Evolutionary conservation across 2,329 filamentous ascomycete genomes (phyloP), one percentile per base, ranked within the genome.

Genomic region (Nothophoma quercina): DNA sequence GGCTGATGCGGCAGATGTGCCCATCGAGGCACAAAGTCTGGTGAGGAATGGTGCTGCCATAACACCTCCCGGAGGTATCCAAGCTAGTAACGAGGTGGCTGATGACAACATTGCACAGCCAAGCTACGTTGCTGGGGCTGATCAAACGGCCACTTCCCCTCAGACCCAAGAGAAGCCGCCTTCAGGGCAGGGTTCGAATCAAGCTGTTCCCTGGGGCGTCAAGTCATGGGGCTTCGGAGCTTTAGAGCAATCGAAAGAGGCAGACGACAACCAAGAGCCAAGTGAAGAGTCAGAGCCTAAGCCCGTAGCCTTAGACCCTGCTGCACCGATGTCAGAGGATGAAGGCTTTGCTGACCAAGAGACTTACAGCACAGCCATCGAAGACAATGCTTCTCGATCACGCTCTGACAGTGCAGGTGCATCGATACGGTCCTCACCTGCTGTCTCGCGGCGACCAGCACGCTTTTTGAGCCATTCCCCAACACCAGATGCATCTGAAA

Each of bases 391-490:
- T 8, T 21, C 38, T 4, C 48, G 49, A 25, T 60, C 65, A 15
- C 47, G 43, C 19, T 62, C 62, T 8, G 30, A 23, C 13, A 62
- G 61, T 36, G 43, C 51, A 10, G 55, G 34, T 16, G 34, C 33
- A 6, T 68, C 65, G 7, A 53, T 36, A 33, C 49, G 61, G 19
- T 66, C 65, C 12, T 68, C 64, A 10, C 64, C 64, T 22, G 60
- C 58, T 8, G 48, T 57, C 4, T 45, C 49, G 7, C 61, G 60
- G 21, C 48, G 36, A 33, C 63, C 65, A 47, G 65, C 65, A 9
- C 60, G 60, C 13, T 65, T 52, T 22, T 36, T 68, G 12, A 68
- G 58, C 23, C 63, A 62, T 25, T 63, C 64, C 2, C 65, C 65
- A 18, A 62, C 64, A 5, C 64, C 60, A 16, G 51, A 61, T 32